phyloP scores from a whole-genome alignment of 305 asterid species.

The Plantago lanceolata region DNA sequence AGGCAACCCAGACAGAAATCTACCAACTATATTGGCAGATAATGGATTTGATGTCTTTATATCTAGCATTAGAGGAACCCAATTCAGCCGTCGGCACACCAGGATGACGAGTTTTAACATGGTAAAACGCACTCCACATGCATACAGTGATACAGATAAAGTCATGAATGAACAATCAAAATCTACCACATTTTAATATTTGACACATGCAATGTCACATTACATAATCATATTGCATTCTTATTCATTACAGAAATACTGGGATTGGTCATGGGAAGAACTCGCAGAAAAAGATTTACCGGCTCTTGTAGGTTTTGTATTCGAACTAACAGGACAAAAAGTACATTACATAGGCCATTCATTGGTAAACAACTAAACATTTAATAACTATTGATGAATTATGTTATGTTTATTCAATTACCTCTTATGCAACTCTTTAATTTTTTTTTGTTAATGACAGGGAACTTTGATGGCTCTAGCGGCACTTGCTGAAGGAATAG shows the following conservation, averaged over 20 bases:
- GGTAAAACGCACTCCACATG: conserved; percentile 21
- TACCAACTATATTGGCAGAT: conserved; percentile 2
- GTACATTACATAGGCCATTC: conserved; percentile 76
- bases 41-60: conserved; percentile 16
- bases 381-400: not conserved
- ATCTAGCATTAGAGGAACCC: conserved; percentile 6
- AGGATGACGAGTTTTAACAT: conserved; percentile 35
- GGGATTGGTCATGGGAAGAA: conserved; percentile 96
- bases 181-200: no score
- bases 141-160: no score
- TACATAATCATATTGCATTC: no score
- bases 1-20: not conserved
- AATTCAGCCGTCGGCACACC: conserved; percentile 13
- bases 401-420: no score
- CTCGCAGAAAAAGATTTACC: conserved; percentile 60
- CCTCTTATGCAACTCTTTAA: no score
- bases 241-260: conserved; percentile 35
- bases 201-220: no score
- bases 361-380: conserved; percentile 33
- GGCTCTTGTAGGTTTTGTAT: conserved; percentile 38
- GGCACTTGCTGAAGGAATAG: conserved; percentile 69
- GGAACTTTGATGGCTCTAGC: conserved; percentile 85
- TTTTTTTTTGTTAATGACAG: no score
- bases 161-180: no score
- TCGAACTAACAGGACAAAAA: conserved; percentile 49